Evolutionary conservation across 306 rosid genomes (phyloP).

Genomic region (Sindora glabra): DNA sequence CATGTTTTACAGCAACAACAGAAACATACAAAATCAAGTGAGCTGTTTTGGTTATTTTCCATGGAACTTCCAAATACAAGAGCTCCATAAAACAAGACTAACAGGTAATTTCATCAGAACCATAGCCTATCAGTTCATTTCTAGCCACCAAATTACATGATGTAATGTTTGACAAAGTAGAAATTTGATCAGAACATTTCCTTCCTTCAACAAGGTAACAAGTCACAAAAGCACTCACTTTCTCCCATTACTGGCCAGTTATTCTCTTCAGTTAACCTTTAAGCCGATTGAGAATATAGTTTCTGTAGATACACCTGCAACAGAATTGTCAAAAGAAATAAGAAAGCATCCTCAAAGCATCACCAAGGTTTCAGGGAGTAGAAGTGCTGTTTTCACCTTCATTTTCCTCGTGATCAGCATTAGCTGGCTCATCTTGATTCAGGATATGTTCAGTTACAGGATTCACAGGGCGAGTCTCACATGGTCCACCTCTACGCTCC

Average conservation of each 20-base stretch:
- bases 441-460: slow-evolving; percentile 55
- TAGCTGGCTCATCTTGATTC: slow-evolving; percentile 31
- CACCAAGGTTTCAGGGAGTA: slow-evolving; percentile 8
- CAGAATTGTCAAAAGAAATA: slow-evolving; percentile 9
- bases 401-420: slow-evolving; percentile 11
- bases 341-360: neutral
- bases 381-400: slow-evolving; percentile 21
- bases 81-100: slow-evolving; percentile 7
- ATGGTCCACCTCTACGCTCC: slow-evolving; percentile 75
- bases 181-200: slow-evolving; percentile 8
- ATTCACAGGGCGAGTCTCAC: slow-evolving; percentile 57
- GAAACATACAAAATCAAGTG: neutral
- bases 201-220: neutral
- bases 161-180: neutral
- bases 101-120: neutral
- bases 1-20: neutral
- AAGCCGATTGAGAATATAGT: slow-evolving; percentile 7
- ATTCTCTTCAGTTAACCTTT: slow-evolving; percentile 23
- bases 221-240: neutral
- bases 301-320: slow-evolving; percentile 30
- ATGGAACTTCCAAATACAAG: neutral
- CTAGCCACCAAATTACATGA: neutral
- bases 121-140: neutral
- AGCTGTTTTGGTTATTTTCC: neutral
- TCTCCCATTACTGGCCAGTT: slow-evolving; percentile 6